These are phyloP conservation scores for Penicillium sp. DNA, from an alignment of 2,329 filamentous ascomycete genomes.

Conservation along the genomic window DNA sequence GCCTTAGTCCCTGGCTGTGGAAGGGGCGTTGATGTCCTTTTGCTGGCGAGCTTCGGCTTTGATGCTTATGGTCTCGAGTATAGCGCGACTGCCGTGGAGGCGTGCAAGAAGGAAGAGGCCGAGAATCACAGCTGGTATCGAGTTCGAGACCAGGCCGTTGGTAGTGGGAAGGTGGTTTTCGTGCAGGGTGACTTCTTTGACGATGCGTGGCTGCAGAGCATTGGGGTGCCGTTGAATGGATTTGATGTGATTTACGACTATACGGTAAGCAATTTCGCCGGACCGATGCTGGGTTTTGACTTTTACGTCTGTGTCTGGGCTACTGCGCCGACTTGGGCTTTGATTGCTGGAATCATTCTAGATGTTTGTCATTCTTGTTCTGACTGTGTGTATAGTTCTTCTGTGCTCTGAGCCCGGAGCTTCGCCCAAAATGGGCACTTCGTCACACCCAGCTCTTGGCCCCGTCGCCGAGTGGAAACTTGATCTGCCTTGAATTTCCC, in stretches of 20 bases:
- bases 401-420: constrained; percentile 51
- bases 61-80: constrained; percentile 71
- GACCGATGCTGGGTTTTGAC: background rate
- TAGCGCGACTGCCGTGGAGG: constrained; percentile 46
- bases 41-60: constrained; percentile 69
- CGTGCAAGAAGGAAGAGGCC: constrained; percentile 33
- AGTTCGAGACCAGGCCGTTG: constrained; percentile 31
- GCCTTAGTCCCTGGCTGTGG: constrained; percentile 79
- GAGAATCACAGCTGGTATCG: constrained; percentile 33
- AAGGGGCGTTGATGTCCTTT: constrained; percentile 70
- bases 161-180: constrained; percentile 38
- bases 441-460: constrained; percentile 52
- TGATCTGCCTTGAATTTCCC: constrained; percentile 71
- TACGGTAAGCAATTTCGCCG: constrained; percentile 46
- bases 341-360: background rate
- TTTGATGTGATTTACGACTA: constrained; percentile 57
- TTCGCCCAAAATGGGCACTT: constrained; percentile 54
- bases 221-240: constrained; percentile 29
- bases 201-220: constrained; percentile 38
- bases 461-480: constrained; percentile 42
- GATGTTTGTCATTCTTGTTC: constrained; percentile 2
- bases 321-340: too few relatives aligned
- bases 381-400: constrained; percentile 48
- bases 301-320: too few relatives aligned
- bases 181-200: constrained; percentile 44